phyloP scores from a whole-genome alignment of 805 yeast genomes.

The Candida xiaguanensis region DNA sequence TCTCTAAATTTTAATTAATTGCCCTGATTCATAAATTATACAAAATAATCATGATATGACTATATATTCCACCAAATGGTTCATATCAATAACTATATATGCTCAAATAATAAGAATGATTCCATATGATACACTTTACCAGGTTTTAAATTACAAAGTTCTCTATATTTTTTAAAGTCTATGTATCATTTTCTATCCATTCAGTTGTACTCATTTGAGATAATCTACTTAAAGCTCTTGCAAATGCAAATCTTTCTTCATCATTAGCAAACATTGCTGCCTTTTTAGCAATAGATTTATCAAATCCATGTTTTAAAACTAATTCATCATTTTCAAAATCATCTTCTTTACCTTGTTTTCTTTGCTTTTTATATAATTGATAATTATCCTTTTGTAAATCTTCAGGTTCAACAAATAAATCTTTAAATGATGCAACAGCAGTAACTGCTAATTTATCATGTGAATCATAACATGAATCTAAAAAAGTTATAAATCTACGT shows the following conservation, averaged over 20 bases:
- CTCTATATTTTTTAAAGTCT: background rate
- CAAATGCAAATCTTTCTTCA: constrained; percentile 95
- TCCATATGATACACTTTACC: too few relatives aligned
- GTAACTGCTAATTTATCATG: constrained; percentile 87
- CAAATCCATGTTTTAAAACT: constrained; percentile 75
- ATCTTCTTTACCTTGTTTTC: constrained; percentile 31
- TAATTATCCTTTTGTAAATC: constrained; percentile 47
- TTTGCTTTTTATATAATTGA: constrained; percentile 38
- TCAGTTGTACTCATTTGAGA: constrained; percentile 92
- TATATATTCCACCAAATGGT: too few relatives aligned
- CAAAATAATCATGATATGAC: too few relatives aligned
- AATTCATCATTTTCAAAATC: constrained; percentile 54
- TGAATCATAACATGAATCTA: constrained; percentile 93
- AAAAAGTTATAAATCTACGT: constrained; percentile 86
- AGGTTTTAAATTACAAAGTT: too few relatives aligned
- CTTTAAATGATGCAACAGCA: constrained; percentile 78
- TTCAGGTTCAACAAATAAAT: constrained; percentile 82
- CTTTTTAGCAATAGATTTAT: constrained; percentile 63
- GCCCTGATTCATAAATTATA: too few relatives aligned
- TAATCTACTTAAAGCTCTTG: constrained; percentile 86
- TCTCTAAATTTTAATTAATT: too few relatives aligned
- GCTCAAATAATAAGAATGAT: too few relatives aligned
- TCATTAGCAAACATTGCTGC: constrained; percentile 82
- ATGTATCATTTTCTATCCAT: constrained; percentile 63
- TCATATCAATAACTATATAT: too few relatives aligned